Conservation (phyloP, 2,329 filamentous ascomycete species). For the Fusarium sambucinum region DNA sequence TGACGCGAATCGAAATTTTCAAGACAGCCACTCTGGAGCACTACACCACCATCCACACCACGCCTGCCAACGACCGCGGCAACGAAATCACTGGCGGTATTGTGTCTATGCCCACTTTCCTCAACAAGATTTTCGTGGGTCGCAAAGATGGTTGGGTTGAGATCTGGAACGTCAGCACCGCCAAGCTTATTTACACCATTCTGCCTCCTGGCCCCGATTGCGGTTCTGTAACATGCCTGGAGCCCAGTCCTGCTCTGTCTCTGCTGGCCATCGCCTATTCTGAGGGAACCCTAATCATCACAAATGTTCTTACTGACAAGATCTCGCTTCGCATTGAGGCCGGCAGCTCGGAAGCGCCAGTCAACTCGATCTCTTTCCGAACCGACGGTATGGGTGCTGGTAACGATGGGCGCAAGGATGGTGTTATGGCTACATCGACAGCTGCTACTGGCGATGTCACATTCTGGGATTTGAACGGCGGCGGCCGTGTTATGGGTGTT, state of each 20-base stretch:
- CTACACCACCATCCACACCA: constrained; percentile 83
- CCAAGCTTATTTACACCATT: constrained; percentile 90
- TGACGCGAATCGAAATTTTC: constrained; percentile 87
- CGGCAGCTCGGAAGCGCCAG: constrained; percentile 71
- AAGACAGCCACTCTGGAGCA: constrained; percentile 85
- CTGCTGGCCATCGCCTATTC: constrained; percentile 90
- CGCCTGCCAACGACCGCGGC: constrained; percentile 66
- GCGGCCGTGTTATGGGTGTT: constrained; percentile 86
- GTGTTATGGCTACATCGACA: constrained; percentile 94
- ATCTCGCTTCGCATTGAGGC: constrained; percentile 76
- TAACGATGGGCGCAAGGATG: constrained; percentile 83
- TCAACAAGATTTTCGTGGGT: constrained; percentile 96
- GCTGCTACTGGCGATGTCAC: constrained; percentile 86
- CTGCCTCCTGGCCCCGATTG: constrained; percentile 78
- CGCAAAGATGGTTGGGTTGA: constrained; percentile 90
- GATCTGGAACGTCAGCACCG: constrained; percentile 97
- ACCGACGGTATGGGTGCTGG: constrained; percentile 91
- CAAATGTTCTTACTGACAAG: constrained; percentile 84
- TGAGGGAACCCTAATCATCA: constrained; percentile 81
- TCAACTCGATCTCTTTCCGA: constrained; percentile 89
- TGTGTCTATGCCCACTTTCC: constrained; percentile 90
- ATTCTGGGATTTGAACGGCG: constrained; percentile 94
- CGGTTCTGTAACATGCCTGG: constrained; percentile 87
- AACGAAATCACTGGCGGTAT: constrained; percentile 82
- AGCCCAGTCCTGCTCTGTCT: constrained; percentile 85